Evolutionary conservation across 192 early-diverging fungal species (phyloP).

Genomic region (Chytriomyces sp.): DNA sequence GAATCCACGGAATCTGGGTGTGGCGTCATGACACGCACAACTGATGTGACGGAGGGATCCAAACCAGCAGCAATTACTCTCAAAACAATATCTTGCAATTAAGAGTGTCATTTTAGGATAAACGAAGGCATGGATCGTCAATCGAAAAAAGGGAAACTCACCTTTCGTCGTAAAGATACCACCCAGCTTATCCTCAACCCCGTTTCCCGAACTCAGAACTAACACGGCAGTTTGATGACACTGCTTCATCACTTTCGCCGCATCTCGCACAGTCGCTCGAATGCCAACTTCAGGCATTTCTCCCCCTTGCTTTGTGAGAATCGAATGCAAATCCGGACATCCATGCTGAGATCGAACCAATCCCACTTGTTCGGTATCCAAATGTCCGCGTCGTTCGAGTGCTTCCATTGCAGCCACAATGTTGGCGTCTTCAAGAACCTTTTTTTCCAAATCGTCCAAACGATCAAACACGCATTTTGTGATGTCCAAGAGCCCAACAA

Average conservation of each 20-base stretch:
- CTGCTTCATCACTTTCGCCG: slow-evolving; percentile 50
- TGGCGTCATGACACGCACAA: slow-evolving; percentile 92
- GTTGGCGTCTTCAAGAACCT: slow-evolving; percentile 60
- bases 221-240: slow-evolving; percentile 55
- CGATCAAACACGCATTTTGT: slow-evolving; percentile 58
- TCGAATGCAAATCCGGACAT: slow-evolving; percentile 86
- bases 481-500: slow-evolving; percentile 58
- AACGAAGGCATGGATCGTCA: background rate
- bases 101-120: slow-evolving; percentile 73
- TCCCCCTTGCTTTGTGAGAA: slow-evolving; percentile 57
- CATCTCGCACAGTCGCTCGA: slow-evolving; percentile 50
- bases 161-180: slow-evolving; percentile 92
- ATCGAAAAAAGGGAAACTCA: no score
- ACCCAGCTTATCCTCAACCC: slow-evolving; percentile 63
- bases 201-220: slow-evolving; percentile 38
- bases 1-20: slow-evolving; percentile 56
- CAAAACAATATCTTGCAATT: slow-evolving; percentile 69
- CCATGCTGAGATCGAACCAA: slow-evolving; percentile 66
- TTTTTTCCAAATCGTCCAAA: slow-evolving; percentile 54
- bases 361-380: slow-evolving; percentile 47
- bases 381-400: slow-evolving; percentile 55
- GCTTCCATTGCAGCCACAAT: slow-evolving; percentile 64
- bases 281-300: slow-evolving; percentile 47
- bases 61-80: slow-evolving; percentile 65
- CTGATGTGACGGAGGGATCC: slow-evolving; percentile 87